Percentiles rank a stretch among this genome's conserved stretches.
These are phyloP conservation scores for Helotiales sp. DNA, from an alignment of 2,329 filamentous ascomycete genomes.

Conservation along the genomic window DNA sequence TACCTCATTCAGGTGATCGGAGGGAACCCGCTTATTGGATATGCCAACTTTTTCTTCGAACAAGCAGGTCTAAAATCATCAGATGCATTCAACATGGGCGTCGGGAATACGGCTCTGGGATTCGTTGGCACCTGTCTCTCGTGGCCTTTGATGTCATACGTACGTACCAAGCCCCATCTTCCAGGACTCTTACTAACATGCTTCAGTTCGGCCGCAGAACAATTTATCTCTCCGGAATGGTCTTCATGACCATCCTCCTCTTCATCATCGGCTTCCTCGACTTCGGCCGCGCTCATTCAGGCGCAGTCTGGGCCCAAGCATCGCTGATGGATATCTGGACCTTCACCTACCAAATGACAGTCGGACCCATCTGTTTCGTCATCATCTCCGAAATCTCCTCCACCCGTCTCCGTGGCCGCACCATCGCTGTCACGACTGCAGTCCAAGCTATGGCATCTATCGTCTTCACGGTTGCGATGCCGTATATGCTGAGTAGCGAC, in stretches of 20 bases:
- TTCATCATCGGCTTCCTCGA: slow-evolving; percentile 44
- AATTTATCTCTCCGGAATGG: slow-evolving; percentile 62
- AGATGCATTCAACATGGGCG: slow-evolving; percentile 58
- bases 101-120: slow-evolving; percentile 47
- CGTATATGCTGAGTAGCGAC: slow-evolving; percentile 45
- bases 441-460: slow-evolving; percentile 37
- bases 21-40: slow-evolving; percentile 44
- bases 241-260: slow-evolving; percentile 53
- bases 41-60: slow-evolving; percentile 46
- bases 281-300: slow-evolving; percentile 19
- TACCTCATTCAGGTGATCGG: slow-evolving; percentile 42
- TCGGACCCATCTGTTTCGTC: not conserved
- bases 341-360: slow-evolving; percentile 37
- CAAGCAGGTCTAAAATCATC: slow-evolving; percentile 52
- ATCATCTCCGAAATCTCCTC: slow-evolving; percentile 28
- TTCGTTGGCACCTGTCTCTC: slow-evolving; percentile 51
- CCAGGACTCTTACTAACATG: slow-evolving; percentile 40
- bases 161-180: slow-evolving; percentile 45
- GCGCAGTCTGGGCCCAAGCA: slow-evolving; percentile 37
- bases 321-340: slow-evolving; percentile 34
- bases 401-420: slow-evolving; percentile 36
- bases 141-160: slow-evolving; percentile 49
- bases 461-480: slow-evolving; percentile 33
- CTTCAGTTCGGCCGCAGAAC: slow-evolving; percentile 57
- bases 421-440: slow-evolving; percentile 32